Conservation (phyloP, 2,329 filamentous ascomycete genomes). For the Fusarium albidum region DNA sequence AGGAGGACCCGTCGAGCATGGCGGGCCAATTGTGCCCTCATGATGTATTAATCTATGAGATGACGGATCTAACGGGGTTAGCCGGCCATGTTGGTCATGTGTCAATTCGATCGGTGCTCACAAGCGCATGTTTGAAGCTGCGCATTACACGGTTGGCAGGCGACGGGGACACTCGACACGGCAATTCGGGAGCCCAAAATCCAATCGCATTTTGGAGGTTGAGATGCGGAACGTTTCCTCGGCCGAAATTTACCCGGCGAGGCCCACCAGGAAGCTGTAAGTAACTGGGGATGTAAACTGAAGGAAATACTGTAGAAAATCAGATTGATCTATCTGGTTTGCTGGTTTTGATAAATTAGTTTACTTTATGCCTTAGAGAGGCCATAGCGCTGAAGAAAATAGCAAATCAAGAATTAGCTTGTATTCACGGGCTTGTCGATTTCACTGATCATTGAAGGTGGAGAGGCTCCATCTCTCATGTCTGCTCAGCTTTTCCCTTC, state of each 20-base stretch:
- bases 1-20: conserved; percentile 53
- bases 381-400: no score
- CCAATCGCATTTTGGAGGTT: conserved; percentile 40
- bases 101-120: conserved; percentile 6
- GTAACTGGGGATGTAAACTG: no score
- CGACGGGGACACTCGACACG: conserved; percentile 19
- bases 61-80: conserved; percentile 30
- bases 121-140: conserved; percentile 39
- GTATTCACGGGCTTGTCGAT: no score
- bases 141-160: conserved; percentile 21
- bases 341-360: no score
- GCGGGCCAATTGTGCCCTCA: conserved; percentile 56
- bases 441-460: no score
- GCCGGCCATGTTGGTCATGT: not conserved
- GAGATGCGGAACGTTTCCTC: conserved; percentile 8
- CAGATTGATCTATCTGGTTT: no score
- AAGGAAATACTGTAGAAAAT: no score
- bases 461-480: no score
- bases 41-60: conserved; percentile 46
- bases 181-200: conserved; percentile 30
- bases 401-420: no score
- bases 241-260: conserved; percentile 38
- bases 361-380: no score
- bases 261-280: not conserved
- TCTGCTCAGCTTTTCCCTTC: no score